Evolutionary conservation across 2,329 filamentous ascomycete genomes (phyloP), one percentile per base, ranked within the genome.

Genomic region (Cytospora leucostoma): DNA sequence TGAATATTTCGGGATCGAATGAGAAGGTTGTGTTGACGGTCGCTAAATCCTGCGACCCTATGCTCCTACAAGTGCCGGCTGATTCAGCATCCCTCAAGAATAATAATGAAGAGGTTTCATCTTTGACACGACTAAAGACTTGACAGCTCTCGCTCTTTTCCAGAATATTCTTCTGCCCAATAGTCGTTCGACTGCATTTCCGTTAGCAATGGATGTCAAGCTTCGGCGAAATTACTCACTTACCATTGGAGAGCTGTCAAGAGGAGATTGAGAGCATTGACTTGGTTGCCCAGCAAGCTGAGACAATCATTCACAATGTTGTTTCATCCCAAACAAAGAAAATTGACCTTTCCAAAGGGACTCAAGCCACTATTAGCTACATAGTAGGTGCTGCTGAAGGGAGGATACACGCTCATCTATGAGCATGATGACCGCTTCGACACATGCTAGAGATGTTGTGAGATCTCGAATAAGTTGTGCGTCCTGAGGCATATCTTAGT

Each of bases 201-300:
- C 21, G 34, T 55, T 21, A 55, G 52, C 7, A 13, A n/a, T 2
- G 21, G 21, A 21, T 21, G 33, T 11, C 34, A 35, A 11, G 19
- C 19, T 27, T 32, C 1, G 47, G 7, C 47, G 5, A 51, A 1
- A 7, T 27, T 3, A 27, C 27, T 32, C 19, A 27, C 27, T 27
- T 15, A 56, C 53, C 53, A 56, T 15, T 56, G 53, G 1, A 56
- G 32, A 32, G 53, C 53, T 56, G 53, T 56, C 10, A 56, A 27
- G 2, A 56, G 35, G 3, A 56, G 53, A 12, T 40, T 32, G 27
- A 56, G 53, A 7, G 53, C 19, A 4, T 56, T 21, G 19, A 56
- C 10, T 32, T 56, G 53, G 27, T 40, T 40, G 8, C 40, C 38
- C 3, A 56, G 35, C 19, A 56, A 10, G 10, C 17, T 32, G 2